phyloP scores from a whole-genome alignment of 805 yeast genomes.

The Schwanniomyces pseudopolymorphus region DNA sequence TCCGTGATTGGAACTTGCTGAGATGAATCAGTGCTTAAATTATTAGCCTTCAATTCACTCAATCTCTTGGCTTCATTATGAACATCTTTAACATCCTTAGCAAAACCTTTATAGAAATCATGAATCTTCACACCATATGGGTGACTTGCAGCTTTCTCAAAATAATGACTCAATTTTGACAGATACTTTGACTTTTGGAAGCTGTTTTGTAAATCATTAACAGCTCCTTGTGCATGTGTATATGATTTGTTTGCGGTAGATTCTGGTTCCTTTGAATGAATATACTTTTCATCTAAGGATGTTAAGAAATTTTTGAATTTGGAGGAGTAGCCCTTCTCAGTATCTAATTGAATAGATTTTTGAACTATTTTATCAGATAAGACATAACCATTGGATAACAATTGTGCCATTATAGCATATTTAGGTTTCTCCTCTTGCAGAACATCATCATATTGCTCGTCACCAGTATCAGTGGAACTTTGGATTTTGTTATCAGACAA shows the following conservation, averaged over 20 bases:
- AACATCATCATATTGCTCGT: slow-evolving; percentile 46
- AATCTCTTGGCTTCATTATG: slow-evolving; percentile 74
- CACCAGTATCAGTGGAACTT: slow-evolving; percentile 24
- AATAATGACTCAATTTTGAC: slow-evolving; percentile 41
- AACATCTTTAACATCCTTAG: slow-evolving; percentile 58
- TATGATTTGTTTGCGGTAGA: slow-evolving; percentile 33
- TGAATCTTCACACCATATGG: slow-evolving; percentile 61
- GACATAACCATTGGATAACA: slow-evolving; percentile 70
- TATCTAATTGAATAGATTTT: slow-evolving; percentile 62
- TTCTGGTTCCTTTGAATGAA: slow-evolving; percentile 56
- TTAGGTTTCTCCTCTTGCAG: slow-evolving; percentile 79
- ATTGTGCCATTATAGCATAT: slow-evolving; percentile 71
- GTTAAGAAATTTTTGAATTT: slow-evolving; percentile 57
- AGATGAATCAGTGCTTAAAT: neutral
- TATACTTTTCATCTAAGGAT: slow-evolving; percentile 57
- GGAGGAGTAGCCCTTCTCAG: slow-evolving; percentile 58
- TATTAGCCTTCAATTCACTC: slow-evolving; percentile 54
- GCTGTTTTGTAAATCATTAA: slow-evolving; percentile 37
- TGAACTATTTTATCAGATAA: slow-evolving; percentile 61
- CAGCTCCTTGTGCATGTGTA: slow-evolving; percentile 38
- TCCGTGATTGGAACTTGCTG: neutral
- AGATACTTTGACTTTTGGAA: slow-evolving; percentile 31
- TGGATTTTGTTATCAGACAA: slow-evolving; percentile 19
- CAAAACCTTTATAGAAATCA: slow-evolving; percentile 55
- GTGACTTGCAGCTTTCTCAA: slow-evolving; percentile 45